Base-by-base conservation (phyloP, 2,329 filamentous ascomycete species). In the Endothia cerciana region DNA sequence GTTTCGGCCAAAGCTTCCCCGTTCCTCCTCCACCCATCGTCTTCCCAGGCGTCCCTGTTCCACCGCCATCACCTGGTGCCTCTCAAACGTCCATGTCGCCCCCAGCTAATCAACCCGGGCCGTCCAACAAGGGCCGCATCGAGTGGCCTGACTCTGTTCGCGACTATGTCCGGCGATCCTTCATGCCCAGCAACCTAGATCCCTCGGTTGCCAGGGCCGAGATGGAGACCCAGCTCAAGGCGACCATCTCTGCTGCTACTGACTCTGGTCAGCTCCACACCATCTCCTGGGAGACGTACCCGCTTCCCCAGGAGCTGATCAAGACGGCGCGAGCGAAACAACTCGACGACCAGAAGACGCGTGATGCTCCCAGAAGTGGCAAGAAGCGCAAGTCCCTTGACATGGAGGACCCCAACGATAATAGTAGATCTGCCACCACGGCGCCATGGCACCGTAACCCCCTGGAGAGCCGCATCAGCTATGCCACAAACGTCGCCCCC, bases 341-440 rank as follows among this genome's bases (percentile, higher is more conserved):
- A 22, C 62, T 69, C 1, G 66, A 49, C 43, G 69, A 56, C 30
- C 58, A 49, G 58, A 65, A 66, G 67, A 56, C 53, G 63, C 67
- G 65, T 68, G 64, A 56, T 51, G 40, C 33, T 36, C 49, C 64
- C 51, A 53, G 56, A 43, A 63, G 43, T 47, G 66, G 74, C 47
- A 92, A 89, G 80, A 97, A 97, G 82, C 87, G 94, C 74, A 97
- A 97, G 78, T 96, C 92, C 51, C 82, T 84, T 71, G 91, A 90
- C 69, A 79, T 85, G 72, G 79, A 81, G 73, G 80, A 83, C 70
- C 82, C 87, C 73, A 80, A 83, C 70, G 82, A 87, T 68, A 78
- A 82, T 65, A 78, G 77, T 68, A 68, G 30, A 33, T 73, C 74
- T 69, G 79, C 79, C 69, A 81, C 84, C 70, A 19, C 59, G 33